These are phyloP conservation scores for Xeromyces bisporus DNA, from an alignment of 495 filamentous ascomycete species.

Conservation along the genomic window DNA sequence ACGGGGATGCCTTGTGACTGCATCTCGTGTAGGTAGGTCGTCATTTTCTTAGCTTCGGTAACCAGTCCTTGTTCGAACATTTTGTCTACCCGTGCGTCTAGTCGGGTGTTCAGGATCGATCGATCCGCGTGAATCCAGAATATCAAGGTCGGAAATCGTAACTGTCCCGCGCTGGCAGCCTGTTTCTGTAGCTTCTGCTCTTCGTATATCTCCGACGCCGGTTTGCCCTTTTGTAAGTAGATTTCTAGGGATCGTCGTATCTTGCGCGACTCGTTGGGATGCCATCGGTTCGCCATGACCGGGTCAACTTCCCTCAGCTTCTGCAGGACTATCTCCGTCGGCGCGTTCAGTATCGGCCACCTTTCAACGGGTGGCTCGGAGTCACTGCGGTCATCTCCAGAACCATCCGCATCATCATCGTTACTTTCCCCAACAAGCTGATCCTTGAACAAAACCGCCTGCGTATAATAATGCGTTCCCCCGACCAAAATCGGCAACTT, in stretches of 20 bases:
- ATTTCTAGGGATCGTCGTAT: slow-evolving; percentile 84
- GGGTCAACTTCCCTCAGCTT: slow-evolving; percentile 71
- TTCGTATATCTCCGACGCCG: slow-evolving; percentile 75
- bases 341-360: slow-evolving; percentile 55
- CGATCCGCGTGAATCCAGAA: slow-evolving; percentile 75
- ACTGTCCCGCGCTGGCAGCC: slow-evolving; percentile 11
- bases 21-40: slow-evolving; percentile 32
- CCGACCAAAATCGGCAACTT: slow-evolving; percentile 83
- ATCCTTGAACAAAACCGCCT: slow-evolving; percentile 67
- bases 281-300: slow-evolving; percentile 78
- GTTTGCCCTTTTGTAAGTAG: slow-evolving; percentile 58
- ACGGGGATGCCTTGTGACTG: slow-evolving; percentile 33
- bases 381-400: slow-evolving; percentile 5
- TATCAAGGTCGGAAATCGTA: slow-evolving; percentile 45
- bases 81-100: slow-evolving; percentile 59
- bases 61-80: slow-evolving; percentile 69
- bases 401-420: slow-evolving; percentile 8
- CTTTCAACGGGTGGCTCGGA: slow-evolving; percentile 17
- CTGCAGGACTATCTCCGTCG: slow-evolving; percentile 51
- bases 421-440: slow-evolving; percentile 31
- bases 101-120: slow-evolving; percentile 45
- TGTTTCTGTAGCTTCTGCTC: slow-evolving; percentile 38
- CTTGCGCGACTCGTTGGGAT: slow-evolving; percentile 80
- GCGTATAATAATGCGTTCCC: slow-evolving; percentile 88
- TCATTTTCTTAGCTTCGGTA: slow-evolving; percentile 46